Conservation (phyloP, 2,329 filamentous ascomycete species). For the Aspergillus felis region DNA sequence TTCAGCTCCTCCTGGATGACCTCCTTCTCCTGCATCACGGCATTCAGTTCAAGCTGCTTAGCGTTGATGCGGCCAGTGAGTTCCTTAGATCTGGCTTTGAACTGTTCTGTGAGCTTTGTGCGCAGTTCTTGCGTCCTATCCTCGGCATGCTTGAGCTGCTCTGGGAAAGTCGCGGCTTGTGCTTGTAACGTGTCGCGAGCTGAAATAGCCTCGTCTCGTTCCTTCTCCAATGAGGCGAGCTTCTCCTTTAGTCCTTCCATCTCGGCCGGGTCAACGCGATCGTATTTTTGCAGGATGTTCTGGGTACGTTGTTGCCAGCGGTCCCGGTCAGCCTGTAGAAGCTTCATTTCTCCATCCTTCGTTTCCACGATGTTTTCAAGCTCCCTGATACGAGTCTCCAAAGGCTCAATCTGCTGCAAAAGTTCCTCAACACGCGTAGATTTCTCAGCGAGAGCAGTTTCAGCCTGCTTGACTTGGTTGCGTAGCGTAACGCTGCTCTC, state of each 20-base stretch:
- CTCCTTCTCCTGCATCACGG: constrained; percentile 59
- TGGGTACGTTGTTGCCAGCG: constrained; percentile 95
- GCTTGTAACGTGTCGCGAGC: constrained; percentile 50
- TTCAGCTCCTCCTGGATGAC: constrained; percentile 66
- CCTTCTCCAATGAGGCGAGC: constrained; percentile 61
- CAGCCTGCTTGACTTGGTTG: constrained; percentile 76
- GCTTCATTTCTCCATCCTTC: constrained; percentile 81
- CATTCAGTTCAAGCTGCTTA: constrained; percentile 47
- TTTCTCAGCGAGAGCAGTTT: constrained; percentile 72
- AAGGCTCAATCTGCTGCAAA: constrained; percentile 69
- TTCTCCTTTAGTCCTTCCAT: constrained; percentile 83
- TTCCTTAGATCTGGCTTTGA: constrained; percentile 57
- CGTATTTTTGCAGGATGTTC: constrained; percentile 92
- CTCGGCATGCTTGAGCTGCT: constrained; percentile 45
- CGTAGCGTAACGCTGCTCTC: constrained; percentile 91
- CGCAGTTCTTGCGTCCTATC: constrained; percentile 49
- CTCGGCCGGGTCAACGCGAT: constrained; percentile 89
- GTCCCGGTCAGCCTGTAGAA: constrained; percentile 87
- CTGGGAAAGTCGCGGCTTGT: constrained; percentile 47
- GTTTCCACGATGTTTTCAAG: constrained; percentile 76
- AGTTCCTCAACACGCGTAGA: constrained; percentile 70
- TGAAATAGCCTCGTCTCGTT: constrained; percentile 62
- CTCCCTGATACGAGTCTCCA: constrained; percentile 75
- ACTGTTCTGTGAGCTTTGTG: constrained; percentile 45
- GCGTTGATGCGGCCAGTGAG: constrained; percentile 60